Conservation (phyloP, 2,329 filamentous ascomycete species). For the Colletotrichum magnum region DNA sequence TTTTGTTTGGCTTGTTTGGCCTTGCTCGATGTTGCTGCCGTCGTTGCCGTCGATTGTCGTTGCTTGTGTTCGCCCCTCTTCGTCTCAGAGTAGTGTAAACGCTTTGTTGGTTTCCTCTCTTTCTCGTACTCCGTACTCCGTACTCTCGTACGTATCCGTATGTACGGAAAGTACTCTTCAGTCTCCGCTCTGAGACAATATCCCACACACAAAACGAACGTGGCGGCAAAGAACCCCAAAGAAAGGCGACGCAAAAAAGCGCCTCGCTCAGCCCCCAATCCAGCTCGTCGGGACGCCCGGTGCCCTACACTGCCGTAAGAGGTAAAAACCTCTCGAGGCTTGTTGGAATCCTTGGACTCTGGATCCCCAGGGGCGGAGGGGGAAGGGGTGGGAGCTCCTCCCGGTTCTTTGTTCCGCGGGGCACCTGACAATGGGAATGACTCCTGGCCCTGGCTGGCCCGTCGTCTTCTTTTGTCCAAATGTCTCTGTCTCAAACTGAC, state of each 20-base stretch:
- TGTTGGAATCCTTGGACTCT: no score
- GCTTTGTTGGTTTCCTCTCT: no score
- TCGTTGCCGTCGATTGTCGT: no score
- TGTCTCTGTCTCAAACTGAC: conserved; percentile 33
- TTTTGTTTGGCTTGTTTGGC: conserved; percentile 19
- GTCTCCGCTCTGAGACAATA: neutral
- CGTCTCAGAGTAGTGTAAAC: neutral
- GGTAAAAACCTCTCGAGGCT: no score
- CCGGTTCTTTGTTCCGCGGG: conserved; percentile 23
- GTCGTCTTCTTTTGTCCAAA: conserved; percentile 26
- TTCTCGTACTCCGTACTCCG: no score
- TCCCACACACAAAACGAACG: neutral
- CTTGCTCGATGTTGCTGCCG: neutral
- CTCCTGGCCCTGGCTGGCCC: conserved; percentile 18
- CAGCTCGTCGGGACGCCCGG: conserved; percentile 38
- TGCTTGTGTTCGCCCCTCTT: neutral
- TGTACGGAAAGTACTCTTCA: no score
- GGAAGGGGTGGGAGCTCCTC: neutral
- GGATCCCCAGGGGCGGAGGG: no score
- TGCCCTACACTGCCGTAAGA: neutral
- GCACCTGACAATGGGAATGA: conserved; percentile 9
- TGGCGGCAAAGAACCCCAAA: conserved; percentile 12
- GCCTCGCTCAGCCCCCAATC: conserved; percentile 37
- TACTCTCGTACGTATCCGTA: no score
- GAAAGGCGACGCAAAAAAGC: conserved; percentile 10